Conservation (phyloP, 441 rosid species). For the Adansonia gregorii region DNA sequence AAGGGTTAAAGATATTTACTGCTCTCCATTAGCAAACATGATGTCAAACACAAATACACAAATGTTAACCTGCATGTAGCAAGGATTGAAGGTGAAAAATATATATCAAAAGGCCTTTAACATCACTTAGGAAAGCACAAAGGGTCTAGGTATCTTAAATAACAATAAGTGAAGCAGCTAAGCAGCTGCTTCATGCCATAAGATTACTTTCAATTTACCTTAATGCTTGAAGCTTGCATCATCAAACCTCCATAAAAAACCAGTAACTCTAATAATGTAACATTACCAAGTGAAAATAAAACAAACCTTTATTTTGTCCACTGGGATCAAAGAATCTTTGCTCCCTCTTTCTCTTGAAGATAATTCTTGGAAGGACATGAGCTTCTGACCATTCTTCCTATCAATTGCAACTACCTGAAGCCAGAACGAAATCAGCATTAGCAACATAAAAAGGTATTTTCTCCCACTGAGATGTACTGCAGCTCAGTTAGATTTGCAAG, state of each 20-base stretch:
- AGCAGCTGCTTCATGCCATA: not conserved
- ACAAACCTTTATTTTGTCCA: conserved; percentile 70
- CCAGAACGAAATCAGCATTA: conserved; percentile 26
- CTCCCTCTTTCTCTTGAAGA: conserved; percentile 90
- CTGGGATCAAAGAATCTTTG: conserved; percentile 57
- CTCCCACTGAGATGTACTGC: not conserved
- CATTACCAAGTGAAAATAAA: conserved; percentile 19
- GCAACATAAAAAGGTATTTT: not conserved
- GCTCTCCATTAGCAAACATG: conserved; percentile 86
- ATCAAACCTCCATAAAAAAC: conserved; percentile 19
- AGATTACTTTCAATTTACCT: conserved; percentile 15
- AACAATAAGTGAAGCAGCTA: conserved; percentile 8
- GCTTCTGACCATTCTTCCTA: conserved; percentile 70
- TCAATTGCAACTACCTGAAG: conserved; percentile 85
- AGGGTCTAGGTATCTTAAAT: not conserved
- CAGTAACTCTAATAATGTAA: conserved; percentile 13
- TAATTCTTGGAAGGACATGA: conserved; percentile 93
- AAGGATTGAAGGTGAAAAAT: conserved; percentile 14
- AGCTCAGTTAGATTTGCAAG: conserved; percentile 2
- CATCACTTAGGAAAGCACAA: conserved; percentile 1
- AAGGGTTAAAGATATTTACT: conserved; percentile 52
- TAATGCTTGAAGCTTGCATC: conserved; percentile 14
- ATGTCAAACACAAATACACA: conserved; percentile 83
- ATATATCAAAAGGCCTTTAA: not conserved
- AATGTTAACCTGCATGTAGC: conserved; percentile 68